Evolutionary conservation across 2,329 filamentous ascomycete species (phyloP).

Genomic region (Didymella segeticola): DNA sequence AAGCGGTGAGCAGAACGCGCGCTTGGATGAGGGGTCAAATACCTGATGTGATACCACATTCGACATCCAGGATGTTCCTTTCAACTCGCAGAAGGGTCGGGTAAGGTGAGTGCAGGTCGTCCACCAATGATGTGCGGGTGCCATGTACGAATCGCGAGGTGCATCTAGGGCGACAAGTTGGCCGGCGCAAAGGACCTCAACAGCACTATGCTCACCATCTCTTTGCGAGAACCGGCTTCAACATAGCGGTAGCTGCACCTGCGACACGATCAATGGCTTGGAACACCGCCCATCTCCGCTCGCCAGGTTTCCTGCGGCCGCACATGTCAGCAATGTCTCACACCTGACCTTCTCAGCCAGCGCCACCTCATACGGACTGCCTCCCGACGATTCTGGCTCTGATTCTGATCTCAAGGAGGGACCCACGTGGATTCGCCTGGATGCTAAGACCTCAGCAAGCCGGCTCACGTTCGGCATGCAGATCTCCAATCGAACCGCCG

Average conservation of each 20-base stretch:
- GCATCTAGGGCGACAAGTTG: slow-evolving; percentile 13
- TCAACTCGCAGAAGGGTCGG: background rate
- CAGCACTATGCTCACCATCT: background rate
- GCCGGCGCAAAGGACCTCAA: slow-evolving; percentile 9
- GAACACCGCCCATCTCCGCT: background rate
- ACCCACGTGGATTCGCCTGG: too few relatives aligned
- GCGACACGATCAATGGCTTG: background rate
- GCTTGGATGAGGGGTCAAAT: slow-evolving; percentile 7
- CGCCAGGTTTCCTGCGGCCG: background rate
- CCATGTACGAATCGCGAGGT: background rate
- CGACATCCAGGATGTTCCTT: slow-evolving; percentile 6
- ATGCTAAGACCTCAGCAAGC: too few relatives aligned
- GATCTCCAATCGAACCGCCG: too few relatives aligned
- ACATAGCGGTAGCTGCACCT: too few relatives aligned
- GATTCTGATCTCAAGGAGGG: too few relatives aligned
- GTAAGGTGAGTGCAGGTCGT: background rate
- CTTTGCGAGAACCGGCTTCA: background rate
- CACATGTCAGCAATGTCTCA: slow-evolving; percentile 12
- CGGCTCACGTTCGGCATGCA: too few relatives aligned
- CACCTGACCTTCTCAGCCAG: too few relatives aligned
- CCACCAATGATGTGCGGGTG: background rate
- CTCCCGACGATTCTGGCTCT: too few relatives aligned
- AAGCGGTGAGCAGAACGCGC: slow-evolving; percentile 18
- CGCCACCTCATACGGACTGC: too few relatives aligned
- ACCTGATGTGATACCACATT: slow-evolving; percentile 8